A percentile compares a stretch with the other conserved stretches of the same genome.
Evolutionary conservation across 1,284 basidiomycete species (phyloP).

Genomic region (Mycena citricolor): DNA sequence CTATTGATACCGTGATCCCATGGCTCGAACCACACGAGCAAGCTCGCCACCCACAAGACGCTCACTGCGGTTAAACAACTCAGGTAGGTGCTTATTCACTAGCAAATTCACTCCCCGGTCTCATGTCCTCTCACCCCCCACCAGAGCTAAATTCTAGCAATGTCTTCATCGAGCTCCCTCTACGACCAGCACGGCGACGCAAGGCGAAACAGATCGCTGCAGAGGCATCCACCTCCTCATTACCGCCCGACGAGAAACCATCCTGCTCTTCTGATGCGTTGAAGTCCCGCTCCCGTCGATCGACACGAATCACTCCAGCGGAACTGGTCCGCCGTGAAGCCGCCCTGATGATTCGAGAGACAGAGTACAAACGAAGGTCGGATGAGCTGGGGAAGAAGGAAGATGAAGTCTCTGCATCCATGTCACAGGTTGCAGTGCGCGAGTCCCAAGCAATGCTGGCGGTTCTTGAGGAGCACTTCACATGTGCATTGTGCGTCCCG

Average conservation of each 20-base stretch:
- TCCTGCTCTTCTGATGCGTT: not conserved
- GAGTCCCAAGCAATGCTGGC: slow-evolving; percentile 42
- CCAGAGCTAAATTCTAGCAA: too few relatives aligned
- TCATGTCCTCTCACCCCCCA: too few relatives aligned
- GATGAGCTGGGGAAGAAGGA: slow-evolving; percentile 39
- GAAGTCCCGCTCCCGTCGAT: slow-evolving; percentile 30
- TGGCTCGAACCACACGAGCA: too few relatives aligned
- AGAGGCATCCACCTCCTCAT: too few relatives aligned
- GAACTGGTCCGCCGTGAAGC: slow-evolving; percentile 42
- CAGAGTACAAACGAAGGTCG: slow-evolving; percentile 34
- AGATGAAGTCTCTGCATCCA: slow-evolving; percentile 38
- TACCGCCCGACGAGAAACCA: slow-evolving; percentile 3
- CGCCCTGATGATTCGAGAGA: slow-evolving; percentile 35
- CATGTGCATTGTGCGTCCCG: slow-evolving; percentile 48
- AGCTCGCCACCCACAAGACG: too few relatives aligned
- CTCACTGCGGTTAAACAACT: too few relatives aligned
- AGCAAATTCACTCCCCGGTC: too few relatives aligned
- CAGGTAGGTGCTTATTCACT: too few relatives aligned
- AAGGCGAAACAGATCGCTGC: too few relatives aligned
- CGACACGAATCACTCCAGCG: slow-evolving; percentile 36
- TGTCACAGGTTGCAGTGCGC: slow-evolving; percentile 40
- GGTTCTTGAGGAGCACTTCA: slow-evolving; percentile 59
- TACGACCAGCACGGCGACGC: too few relatives aligned
- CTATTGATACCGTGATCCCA: too few relatives aligned
- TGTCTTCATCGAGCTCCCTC: too few relatives aligned